These are phyloP conservation scores for Hypericum perforatum DNA, from an alignment of 345 rosid species.

Conservation along the genomic window DNA sequence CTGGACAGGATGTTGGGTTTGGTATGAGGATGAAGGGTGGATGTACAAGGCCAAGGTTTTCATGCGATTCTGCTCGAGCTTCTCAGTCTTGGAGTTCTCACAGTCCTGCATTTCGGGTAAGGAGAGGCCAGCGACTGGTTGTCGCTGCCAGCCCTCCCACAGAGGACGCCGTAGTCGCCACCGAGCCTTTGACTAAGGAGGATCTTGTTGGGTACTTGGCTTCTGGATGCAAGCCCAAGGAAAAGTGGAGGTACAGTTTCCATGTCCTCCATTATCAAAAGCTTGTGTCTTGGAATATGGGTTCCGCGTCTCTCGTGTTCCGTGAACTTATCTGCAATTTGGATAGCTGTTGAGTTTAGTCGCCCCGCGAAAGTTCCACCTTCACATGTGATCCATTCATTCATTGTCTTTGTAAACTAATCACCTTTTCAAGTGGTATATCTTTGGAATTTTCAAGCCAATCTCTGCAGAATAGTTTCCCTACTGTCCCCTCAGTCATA, in stretches of 20 bases:
- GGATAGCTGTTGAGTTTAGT: too few relatives aligned
- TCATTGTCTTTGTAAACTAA: too few relatives aligned
- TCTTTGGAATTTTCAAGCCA: too few relatives aligned
- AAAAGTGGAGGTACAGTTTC: constrained; percentile 64
- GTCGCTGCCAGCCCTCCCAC: constrained; percentile 94
- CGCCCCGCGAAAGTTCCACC: too few relatives aligned
- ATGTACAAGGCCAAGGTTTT: constrained; percentile 23
- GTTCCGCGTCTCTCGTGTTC: not conserved
- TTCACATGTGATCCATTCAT: too few relatives aligned
- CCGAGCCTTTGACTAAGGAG: constrained; percentile 83
- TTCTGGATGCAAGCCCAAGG: constrained; percentile 94
- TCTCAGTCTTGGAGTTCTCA: constrained; percentile 17
- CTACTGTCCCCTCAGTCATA: too few relatives aligned
- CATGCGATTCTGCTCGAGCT: constrained; percentile 21
- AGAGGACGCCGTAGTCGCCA: constrained; percentile 57
- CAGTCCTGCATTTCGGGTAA: constrained; percentile 17
- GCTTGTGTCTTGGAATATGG: too few relatives aligned
- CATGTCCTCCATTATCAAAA: too few relatives aligned
- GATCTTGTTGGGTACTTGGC: constrained; percentile 87
- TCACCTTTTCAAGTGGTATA: too few relatives aligned
- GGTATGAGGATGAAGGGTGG: constrained; percentile 30
- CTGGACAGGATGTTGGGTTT: constrained; percentile 20
- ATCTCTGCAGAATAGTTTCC: too few relatives aligned
- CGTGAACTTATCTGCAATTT: not conserved
- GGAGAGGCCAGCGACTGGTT: constrained; percentile 37